Evolutionary conservation across 2,329 filamentous ascomycete genomes (phyloP).

Genomic region (Chrysosporium queenslandicum): DNA sequence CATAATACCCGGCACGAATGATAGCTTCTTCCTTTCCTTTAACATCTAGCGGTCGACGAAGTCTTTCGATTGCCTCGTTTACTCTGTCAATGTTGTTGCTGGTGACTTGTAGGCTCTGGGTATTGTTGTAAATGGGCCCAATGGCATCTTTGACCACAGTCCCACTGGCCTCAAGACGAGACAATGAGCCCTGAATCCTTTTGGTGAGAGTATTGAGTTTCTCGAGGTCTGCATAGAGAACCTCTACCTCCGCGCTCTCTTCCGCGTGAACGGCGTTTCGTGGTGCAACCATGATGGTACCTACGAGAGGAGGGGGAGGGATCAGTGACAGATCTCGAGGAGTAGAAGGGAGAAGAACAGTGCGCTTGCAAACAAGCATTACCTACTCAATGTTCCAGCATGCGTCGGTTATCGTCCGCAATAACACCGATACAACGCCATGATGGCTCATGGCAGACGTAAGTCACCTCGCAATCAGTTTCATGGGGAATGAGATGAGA

Average conservation of each 20-base stretch:
- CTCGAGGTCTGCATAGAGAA: conserved; percentile 61
- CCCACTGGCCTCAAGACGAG: conserved; percentile 74
- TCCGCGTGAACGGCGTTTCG: conserved; percentile 52
- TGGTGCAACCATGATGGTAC: conserved; percentile 44
- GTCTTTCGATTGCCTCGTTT: conserved; percentile 73
- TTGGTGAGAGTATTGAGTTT: conserved; percentile 90
- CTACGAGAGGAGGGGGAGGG: not conserved
- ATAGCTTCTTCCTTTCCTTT: conserved; percentile 87
- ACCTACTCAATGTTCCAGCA: not conserved
- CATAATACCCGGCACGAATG: conserved; percentile 61
- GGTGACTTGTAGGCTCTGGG: conserved; percentile 75
- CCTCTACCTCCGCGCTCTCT: conserved; percentile 59
- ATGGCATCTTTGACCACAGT: conserved; percentile 87
- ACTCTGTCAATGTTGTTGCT: conserved; percentile 82
- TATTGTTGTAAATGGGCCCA: conserved; percentile 85
- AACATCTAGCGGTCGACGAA: conserved; percentile 84
- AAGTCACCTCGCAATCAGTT: not conserved
- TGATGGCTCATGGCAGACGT: not conserved
- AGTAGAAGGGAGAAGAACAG: no score
- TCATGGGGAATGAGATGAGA: conserved; percentile 3
- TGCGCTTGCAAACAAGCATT: no score
- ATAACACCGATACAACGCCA: not conserved
- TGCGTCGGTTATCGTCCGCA: conserved; percentile 2
- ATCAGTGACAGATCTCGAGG: not conserved
- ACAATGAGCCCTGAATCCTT: conserved; percentile 84